phyloP scores from a whole-genome alignment of 345 rosid species.

The Raphanus raphanistrum region DNA sequence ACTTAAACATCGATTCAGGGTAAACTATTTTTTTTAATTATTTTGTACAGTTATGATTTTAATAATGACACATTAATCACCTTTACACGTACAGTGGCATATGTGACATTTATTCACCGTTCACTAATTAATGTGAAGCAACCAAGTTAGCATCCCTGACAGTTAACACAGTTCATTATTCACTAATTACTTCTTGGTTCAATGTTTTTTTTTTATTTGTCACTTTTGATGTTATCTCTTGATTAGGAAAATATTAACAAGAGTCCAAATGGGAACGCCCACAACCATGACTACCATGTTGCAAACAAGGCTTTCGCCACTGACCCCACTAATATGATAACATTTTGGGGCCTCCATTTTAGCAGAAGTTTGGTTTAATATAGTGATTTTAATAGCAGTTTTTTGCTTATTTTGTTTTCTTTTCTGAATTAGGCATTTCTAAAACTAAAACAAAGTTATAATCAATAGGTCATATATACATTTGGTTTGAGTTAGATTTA shows the following conservation, averaged over 20 bases:
- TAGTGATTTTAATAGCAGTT: too few relatives aligned
- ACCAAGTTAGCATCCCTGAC: slow-evolving; percentile 16
- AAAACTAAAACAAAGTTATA: too few relatives aligned
- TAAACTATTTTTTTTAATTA: neutral
- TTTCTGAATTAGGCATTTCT: too few relatives aligned
- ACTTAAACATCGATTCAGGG: slow-evolving; percentile 15
- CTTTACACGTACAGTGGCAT: neutral
- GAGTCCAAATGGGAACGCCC: slow-evolving; percentile 24
- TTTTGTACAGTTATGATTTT: neutral
- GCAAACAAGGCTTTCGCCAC: too few relatives aligned
- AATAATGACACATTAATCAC: slow-evolving; percentile 22
- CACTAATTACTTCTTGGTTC: neutral
- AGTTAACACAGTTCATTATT: slow-evolving; percentile 16
- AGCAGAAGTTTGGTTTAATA: too few relatives aligned
- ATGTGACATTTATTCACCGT: slow-evolving; percentile 18
- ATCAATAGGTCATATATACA: too few relatives aligned
- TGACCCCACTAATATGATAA: too few relatives aligned
- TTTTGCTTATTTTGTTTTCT: too few relatives aligned
- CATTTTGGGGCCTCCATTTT: too few relatives aligned
- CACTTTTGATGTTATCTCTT: slow-evolving; percentile 1
- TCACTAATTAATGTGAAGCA: slow-evolving; percentile 27
- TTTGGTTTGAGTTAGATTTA: too few relatives aligned
- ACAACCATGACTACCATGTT: too few relatives aligned
- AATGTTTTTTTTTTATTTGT: neutral
- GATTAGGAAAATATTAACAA: slow-evolving; percentile 2